Base-by-base conservation (phyloP, 2,329 filamentous ascomycete genomes). In the Monilinia laxa region DNA sequence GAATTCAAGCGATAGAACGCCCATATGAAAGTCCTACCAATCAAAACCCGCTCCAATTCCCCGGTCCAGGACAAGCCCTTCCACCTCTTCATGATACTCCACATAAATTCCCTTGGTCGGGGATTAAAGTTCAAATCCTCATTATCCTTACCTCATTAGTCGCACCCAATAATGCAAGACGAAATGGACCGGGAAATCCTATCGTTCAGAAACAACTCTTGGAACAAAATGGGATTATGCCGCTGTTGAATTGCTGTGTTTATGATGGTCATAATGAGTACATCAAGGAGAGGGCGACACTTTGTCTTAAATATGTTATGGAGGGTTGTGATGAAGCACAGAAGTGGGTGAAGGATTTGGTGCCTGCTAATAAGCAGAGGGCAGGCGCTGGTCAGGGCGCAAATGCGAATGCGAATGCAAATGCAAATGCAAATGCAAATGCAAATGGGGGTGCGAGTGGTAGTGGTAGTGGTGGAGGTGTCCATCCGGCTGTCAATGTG, bases 221-320 rank as follows among this genome's bases (percentile, higher is more conserved):
- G 55, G 85, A 88, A 59, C 87, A 94, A 73, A 91, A 92, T 70
- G 94, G 94, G 53, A 90, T 98, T 54, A 91, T 96, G 71, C 89
- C 91, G 0, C 84, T 98, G 25, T 85, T 97, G 20, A 93, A 93
- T 74, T 97, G 93, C 78, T 97, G 93, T 73, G 86, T 88, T 42
- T 95, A 95, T 76, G 94, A 98, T 75, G 92, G 94, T 72, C 88
- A 96, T 79, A 97, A 97, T 75, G 92, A 93, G 0, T 97, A 94
- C 76, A 93, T 96, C 70, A 92, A 94, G 74, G 94, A 98, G 77
- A 91, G 93, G 70, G 91, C 92, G 3, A 92, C 93, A 60, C 88
- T 96, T 76, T 93, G 91, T 71, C 83, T 96, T n/a, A 93, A 94
- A 76, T 96, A 88, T 84, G 81, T 91, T 7, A 85, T 91, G 79